Evolutionary conservation across 1,284 basidiomycete genomes (phyloP), one percentile per base, ranked within the genome.

Genomic region (Cerioporus squamosus): DNA sequence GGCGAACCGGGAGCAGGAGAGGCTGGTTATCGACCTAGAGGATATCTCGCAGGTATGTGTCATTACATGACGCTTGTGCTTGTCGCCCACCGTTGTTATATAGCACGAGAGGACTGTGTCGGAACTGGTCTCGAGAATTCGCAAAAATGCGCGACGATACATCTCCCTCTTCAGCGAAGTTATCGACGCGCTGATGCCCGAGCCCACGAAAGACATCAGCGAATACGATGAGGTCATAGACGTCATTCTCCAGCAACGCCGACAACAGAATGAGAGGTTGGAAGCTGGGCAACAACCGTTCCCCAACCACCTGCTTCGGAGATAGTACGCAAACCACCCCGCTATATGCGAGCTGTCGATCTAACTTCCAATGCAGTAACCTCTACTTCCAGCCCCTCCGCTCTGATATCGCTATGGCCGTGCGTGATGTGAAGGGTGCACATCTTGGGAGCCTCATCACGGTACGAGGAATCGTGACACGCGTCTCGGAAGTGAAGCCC

Each of bases 401-500:
- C 44, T 87, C 82, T 23, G 88, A 90, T 63, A 74, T 84, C 12
- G 81, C 89, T 17, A 83, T 98, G 71, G 95, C 97, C 24, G 97
- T 99, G 15, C 90, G 97, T 43, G 87, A 95, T 46, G 94, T 99
- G 36, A 90, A 88, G 60, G 94, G 95, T 22, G 72, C 79, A 15
- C 90, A 96, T 67, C 83, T 99, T 22, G 97, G 97, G 51, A 90
- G 88, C 67, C 82, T 99, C 61, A 96, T 99, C 73, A 98, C 95
- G 20, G 92, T 97, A 61, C 92, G 97, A 44, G 97, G 97, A 49
- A 98, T 99, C 68, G 95, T 99, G 51, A 99, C 96, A 18, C 94
- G 97, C 55, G 95, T 99, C 3, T 97, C 95, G 8, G 97, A 99
- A 81, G 97, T 99, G 72, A 99, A 99, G 72, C 97, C 97, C 9